Percentiles rank a stretch among this genome's conserved stretches.
These are phyloP conservation scores for Tuber borchii DNA, from an alignment of 495 filamentous ascomycete species.

Conservation along the genomic window DNA sequence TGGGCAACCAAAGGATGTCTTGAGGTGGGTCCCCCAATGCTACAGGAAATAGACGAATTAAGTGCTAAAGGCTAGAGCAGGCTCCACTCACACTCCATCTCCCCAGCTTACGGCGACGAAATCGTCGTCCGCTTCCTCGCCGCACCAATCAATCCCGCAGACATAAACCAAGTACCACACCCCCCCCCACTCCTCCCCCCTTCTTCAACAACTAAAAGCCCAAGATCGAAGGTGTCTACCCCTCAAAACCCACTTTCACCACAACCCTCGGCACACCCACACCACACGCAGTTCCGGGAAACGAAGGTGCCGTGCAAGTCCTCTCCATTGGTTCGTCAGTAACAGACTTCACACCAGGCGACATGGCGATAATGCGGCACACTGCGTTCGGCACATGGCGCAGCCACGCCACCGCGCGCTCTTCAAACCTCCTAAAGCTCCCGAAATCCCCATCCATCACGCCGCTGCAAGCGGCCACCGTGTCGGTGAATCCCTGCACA, in stretches of 20 bases:
- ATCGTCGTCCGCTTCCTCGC: slow-evolving; percentile 72
- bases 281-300: slow-evolving; percentile 72
- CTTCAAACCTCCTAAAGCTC: slow-evolving; percentile 59
- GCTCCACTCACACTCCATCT: slow-evolving; percentile 76
- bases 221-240: slow-evolving; percentile 94
- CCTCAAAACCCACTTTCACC: slow-evolving; percentile 67
- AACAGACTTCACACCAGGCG: slow-evolving; percentile 54
- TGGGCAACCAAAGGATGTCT: slow-evolving; percentile 76
- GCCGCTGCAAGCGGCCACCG: slow-evolving; percentile 69
- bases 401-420: slow-evolving; percentile 69
- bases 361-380: slow-evolving; percentile 82
- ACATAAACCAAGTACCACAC: slow-evolving; percentile 68
- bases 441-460: slow-evolving; percentile 49
- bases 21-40: slow-evolving; percentile 50
- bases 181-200: background rate
- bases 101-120: slow-evolving; percentile 56
- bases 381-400: slow-evolving; percentile 86
- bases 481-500: slow-evolving; percentile 84
- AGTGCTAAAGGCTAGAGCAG: slow-evolving; percentile 42
- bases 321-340: slow-evolving; percentile 56
- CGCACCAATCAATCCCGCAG: slow-evolving; percentile 89
- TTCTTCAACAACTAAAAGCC: slow-evolving; percentile 29
- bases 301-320: slow-evolving; percentile 89
- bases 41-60: background rate
- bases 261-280: slow-evolving; percentile 62